Evolutionary conservation across 352 stramenopile genomes (phyloP).

Genomic region (Halophytophthora batemanensis): DNA sequence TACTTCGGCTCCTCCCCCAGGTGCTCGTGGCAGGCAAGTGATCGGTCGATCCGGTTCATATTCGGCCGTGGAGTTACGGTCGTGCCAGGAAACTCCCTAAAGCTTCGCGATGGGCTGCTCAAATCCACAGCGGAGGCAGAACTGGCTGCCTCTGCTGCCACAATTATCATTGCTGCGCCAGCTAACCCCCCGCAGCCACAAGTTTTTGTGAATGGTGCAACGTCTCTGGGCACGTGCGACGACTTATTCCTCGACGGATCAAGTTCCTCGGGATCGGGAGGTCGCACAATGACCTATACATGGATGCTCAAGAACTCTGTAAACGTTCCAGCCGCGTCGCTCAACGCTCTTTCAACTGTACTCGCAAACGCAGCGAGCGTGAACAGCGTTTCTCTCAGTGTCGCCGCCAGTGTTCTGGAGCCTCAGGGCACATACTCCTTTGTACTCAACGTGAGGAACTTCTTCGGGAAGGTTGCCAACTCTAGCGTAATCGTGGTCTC

Average conservation of each 20-base stretch:
- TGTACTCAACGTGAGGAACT: conserved; percentile 45
- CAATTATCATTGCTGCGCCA: conserved; percentile 24
- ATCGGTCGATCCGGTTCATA: conserved; percentile 40
- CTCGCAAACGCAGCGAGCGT: conserved; percentile 18
- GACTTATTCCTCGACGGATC: conserved; percentile 58
- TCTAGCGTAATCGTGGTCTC: conserved; percentile 41
- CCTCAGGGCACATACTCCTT: conserved; percentile 41
- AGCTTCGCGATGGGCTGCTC: conserved; percentile 36
- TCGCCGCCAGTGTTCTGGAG: conserved; percentile 33
- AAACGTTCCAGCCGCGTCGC: conserved; percentile 14
- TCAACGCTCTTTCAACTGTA: conserved; percentile 19
- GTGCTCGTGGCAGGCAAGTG: conserved; percentile 49
- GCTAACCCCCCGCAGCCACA: conserved; percentile 42
- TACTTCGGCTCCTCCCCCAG: conserved; percentile 36
- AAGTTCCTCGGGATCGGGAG: conserved; percentile 46
- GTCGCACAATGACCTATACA: conserved; percentile 48
- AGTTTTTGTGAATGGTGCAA: conserved; percentile 39
- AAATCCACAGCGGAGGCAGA: conserved; percentile 50
- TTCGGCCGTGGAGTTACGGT: conserved; percentile 43
- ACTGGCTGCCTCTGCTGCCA: conserved; percentile 32
- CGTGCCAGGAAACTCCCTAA: conserved; percentile 32
- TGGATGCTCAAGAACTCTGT: conserved; percentile 38
- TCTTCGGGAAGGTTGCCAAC: conserved; percentile 42
- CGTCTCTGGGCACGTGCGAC: conserved; percentile 55
- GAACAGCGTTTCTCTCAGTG: conserved; percentile 40